Conservation (phyloP, 192 early-diverging fungal species). For the Mortierella antarctica region DNA sequence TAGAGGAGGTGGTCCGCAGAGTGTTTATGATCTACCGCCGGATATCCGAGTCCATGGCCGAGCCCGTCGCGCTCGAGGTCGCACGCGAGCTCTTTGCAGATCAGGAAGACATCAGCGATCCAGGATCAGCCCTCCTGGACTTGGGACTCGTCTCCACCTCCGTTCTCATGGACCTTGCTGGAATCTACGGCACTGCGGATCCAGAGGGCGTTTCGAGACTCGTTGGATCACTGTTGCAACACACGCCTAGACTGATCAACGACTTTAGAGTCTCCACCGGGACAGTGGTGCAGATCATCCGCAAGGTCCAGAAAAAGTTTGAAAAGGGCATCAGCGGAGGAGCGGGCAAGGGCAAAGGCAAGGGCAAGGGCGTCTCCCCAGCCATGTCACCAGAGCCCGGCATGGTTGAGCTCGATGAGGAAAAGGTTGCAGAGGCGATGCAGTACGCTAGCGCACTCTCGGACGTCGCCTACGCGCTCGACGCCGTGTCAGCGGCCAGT, state of each 20-base stretch:
- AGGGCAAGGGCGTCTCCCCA: slow-evolving; percentile 53
- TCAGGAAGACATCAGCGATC: background rate
- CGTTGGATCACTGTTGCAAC: slow-evolving; percentile 53
- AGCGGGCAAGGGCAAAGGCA: slow-evolving; percentile 50
- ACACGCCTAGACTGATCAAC: slow-evolving; percentile 56
- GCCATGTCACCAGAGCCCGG: slow-evolving; percentile 12
- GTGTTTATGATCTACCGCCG: slow-evolving; percentile 47
- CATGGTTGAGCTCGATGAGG: slow-evolving; percentile 3
- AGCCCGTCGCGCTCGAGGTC: slow-evolving; percentile 7
- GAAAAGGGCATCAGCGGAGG: slow-evolving; percentile 33
- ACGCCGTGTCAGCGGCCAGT: slow-evolving; percentile 49
- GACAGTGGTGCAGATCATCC: slow-evolving; percentile 61
- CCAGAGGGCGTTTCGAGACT: slow-evolving; percentile 49
- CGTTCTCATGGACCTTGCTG: slow-evolving; percentile 63
- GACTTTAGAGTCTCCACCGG: slow-evolving; percentile 59
- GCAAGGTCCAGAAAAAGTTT: slow-evolving; percentile 56
- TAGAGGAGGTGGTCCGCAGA: slow-evolving; percentile 40
- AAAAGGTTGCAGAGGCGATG: slow-evolving; percentile 21
- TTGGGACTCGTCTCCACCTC: slow-evolving; percentile 45
- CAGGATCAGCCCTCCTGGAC: slow-evolving; percentile 37
- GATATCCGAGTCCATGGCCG: slow-evolving; percentile 39
- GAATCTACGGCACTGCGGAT: slow-evolving; percentile 56
- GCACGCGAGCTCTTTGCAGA: background rate
- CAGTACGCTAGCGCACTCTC: slow-evolving; percentile 40
- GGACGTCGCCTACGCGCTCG: slow-evolving; percentile 47